Base-by-base conservation (phyloP, 768 basidiomycete genomes). In the Tephrocybe sp. region DNA sequence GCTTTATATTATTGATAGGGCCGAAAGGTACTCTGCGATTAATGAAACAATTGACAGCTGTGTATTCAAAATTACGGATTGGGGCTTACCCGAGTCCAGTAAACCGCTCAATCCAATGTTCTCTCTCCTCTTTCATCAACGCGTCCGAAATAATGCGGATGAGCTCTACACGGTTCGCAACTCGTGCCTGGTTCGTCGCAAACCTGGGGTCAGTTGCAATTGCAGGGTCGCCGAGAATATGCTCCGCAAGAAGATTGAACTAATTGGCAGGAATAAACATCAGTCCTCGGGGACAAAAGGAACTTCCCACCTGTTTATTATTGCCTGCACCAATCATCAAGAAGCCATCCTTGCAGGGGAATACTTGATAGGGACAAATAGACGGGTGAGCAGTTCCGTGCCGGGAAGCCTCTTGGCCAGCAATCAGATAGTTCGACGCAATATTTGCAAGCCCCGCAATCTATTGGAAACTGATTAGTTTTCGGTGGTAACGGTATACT, bases 261-360 rank as follows among this genome's bases (percentile, higher is more conserved):
- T 98, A 42, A 14, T 24, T 30, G 21, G 17, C 12, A 21, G 17
- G 21, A 23, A 32, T 38, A 30, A 50, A 23, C 15, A 23, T 17
- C 17, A 53, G n/a, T 40, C 30, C 23, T 26, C 8, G 28, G 20
- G 8, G 11, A 23, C 18, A 23, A 24, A 48, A 46, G 38, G 17
- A 26, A 9, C 12, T 45, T 38, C 55, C 43, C 58, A 87, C 90
- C 79, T 92, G 91, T 58, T 81, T 86, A 63, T 96, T 83, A 65
- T 93, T 96, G 4, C 91, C 94, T 7, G 90, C 93, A 39, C 93
- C 93, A 57, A 97, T 85, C 95, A 97, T 96, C 53, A 97, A 68
- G 65, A 84, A 94, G 25, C 92, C 90, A 60, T 93, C 85, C 62
- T 83, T 79, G 64, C 93, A 96, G 0, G 87, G 81, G 65, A 96